These are phyloP conservation scores for Cairneyella variabilis DNA, from an alignment of 495 filamentous ascomycete species.

Conservation along the genomic window DNA sequence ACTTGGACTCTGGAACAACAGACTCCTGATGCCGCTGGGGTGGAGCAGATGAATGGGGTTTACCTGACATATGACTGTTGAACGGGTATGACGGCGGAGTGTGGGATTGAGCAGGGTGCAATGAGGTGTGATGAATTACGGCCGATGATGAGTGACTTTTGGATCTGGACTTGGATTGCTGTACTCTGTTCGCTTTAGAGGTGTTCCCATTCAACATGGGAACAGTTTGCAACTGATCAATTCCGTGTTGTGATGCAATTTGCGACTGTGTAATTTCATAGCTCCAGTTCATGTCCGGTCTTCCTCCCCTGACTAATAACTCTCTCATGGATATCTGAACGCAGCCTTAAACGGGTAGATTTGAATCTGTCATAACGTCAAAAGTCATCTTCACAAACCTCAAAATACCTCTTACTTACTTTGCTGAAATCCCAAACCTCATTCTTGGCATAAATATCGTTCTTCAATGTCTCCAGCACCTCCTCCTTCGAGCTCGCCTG, in stretches of 20 bases:
- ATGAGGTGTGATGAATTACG: neutral
- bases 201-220: too few species aligned
- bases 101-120: neutral
- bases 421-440: conserved; percentile 85
- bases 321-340: conserved; percentile 6
- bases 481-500: conserved; percentile 64
- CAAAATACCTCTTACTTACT: conserved; percentile 41
- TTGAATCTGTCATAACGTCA: conserved; percentile 22
- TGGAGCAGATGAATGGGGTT: neutral
- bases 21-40: too few species aligned
- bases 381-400: neutral
- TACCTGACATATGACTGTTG: conserved; percentile 11
- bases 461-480: conserved; percentile 58
- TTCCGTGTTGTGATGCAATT: too few species aligned
- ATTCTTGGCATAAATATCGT: conserved; percentile 66
- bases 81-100: neutral
- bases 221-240: too few species aligned
- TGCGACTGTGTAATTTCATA: too few species aligned
- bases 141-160: neutral
- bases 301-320: too few species aligned
- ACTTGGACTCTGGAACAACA: neutral
- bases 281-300: neutral
- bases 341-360: conserved; percentile 35
- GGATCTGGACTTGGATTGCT: too few species aligned
- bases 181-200: too few species aligned